Conservation (phyloP, 225 moss, liverwort and hornwort species). For the Marchantia polymorpha region DNA sequence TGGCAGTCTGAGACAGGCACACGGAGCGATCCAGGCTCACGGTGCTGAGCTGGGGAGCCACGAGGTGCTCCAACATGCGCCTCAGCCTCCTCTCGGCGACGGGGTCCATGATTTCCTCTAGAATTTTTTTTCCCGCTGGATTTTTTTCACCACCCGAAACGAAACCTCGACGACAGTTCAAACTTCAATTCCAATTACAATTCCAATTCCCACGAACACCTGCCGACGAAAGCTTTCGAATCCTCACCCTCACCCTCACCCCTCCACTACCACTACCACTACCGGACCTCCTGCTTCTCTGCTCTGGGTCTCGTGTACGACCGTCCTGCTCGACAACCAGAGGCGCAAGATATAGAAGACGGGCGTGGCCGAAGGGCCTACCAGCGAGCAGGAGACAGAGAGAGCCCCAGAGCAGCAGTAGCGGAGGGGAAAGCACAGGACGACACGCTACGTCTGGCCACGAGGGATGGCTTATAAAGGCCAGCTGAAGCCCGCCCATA, state of each 20-base stretch:
- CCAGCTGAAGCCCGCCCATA: no score
- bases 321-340: no score
- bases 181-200: neutral
- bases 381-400: no score
- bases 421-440: no score
- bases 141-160: neutral
- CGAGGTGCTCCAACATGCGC: slow-evolving; percentile 32
- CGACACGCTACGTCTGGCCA: no score
- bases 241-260: neutral
- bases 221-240: neutral
- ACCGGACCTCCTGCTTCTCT: neutral
- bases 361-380: no score
- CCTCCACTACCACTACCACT: neutral
- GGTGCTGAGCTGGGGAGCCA: slow-evolving; percentile 1
- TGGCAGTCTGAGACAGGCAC: slow-evolving; percentile 21
- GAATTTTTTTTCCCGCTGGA: neutral
- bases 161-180: neutral
- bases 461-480: no score
- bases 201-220: neutral
- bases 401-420: no score
- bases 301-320: no score
- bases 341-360: no score
- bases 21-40: slow-evolving; percentile 14
- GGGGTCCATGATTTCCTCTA: neutral
- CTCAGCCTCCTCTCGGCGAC: slow-evolving; percentile 36